A percentile compares a stretch with the other conserved stretches of the same genome.
Evolutionary conservation across 2,329 filamentous ascomycete genomes (phyloP).

Genomic region (Zymoseptoria brevis): DNA sequence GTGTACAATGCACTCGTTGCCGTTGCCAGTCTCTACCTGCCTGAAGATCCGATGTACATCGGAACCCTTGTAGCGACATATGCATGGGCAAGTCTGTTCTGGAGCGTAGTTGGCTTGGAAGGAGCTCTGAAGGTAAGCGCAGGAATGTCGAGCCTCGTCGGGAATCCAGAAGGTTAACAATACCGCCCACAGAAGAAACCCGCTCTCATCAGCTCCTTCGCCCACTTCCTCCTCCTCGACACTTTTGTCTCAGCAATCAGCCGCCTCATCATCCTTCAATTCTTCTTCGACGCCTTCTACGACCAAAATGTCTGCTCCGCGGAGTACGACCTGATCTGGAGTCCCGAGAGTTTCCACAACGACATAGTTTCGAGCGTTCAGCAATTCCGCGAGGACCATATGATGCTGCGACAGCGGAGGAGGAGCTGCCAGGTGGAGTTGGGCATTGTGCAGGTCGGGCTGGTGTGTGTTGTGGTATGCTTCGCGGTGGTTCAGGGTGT

Average conservation of each 20-base stretch:
- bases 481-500: constrained; percentile 15
- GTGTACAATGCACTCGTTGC: constrained; percentile 21
- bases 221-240: constrained; percentile 23
- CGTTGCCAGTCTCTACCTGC: constrained; percentile 19
- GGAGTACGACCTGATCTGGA: constrained; percentile 15
- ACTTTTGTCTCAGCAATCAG: constrained; percentile 19
- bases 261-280: constrained; percentile 17
- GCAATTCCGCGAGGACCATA: constrained; percentile 16
- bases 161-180: not conserved
- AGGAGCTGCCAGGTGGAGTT: constrained; percentile 16
- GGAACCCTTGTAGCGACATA: constrained; percentile 20
- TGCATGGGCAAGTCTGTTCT: constrained; percentile 20
- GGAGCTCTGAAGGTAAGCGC: constrained; percentile 19
- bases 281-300: constrained; percentile 20
- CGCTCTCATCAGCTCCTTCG: constrained; percentile 17
- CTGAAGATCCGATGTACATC: constrained; percentile 23
- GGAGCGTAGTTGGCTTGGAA: constrained; percentile 19
- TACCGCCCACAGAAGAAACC: constrained; percentile 11
- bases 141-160: not conserved
- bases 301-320: constrained; percentile 18
- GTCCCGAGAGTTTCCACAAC: constrained; percentile 13
- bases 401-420: constrained; percentile 11
- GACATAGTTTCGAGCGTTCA: constrained; percentile 17
- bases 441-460: constrained; percentile 14
- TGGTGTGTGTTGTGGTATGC: constrained; percentile 10